These are phyloP conservation scores for Nemania sp. DNA, from an alignment of 2,329 filamentous ascomycete genomes.

Conservation along the genomic window DNA sequence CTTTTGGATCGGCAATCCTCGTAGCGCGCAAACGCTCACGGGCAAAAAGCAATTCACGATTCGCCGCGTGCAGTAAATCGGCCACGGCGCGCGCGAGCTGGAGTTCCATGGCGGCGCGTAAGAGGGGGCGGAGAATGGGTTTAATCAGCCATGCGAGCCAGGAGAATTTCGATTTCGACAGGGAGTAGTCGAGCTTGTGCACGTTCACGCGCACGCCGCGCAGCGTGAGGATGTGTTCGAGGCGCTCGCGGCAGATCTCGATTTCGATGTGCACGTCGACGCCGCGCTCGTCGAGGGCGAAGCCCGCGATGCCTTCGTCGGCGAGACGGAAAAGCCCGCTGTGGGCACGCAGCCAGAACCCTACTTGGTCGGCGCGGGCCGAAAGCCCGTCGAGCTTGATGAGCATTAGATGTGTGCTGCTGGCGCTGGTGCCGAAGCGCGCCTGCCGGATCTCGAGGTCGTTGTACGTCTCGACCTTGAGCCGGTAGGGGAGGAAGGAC, in stretches of 20 bases:
- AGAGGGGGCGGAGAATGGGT: slow-evolving; percentile 77
- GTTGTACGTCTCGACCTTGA: slow-evolving; percentile 82
- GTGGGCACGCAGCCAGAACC: slow-evolving; percentile 85
- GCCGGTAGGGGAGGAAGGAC: slow-evolving; percentile 84
- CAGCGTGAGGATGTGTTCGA: slow-evolving; percentile 82
- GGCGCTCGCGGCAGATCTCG: slow-evolving; percentile 74
- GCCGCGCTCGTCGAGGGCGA: slow-evolving; percentile 82
- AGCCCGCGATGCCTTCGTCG: slow-evolving; percentile 83
- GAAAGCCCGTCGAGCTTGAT: slow-evolving; percentile 83
- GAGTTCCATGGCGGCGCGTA: slow-evolving; percentile 73
- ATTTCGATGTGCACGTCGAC: slow-evolving; percentile 85
- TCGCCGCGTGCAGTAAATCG: slow-evolving; percentile 70
- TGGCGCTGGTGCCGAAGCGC: slow-evolving; percentile 67
- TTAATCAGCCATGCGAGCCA: slow-evolving; percentile 83
- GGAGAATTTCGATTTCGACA: slow-evolving; percentile 74
- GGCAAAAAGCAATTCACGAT: slow-evolving; percentile 85
- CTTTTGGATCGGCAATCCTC: slow-evolving; percentile 77
- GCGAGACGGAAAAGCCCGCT: slow-evolving; percentile 73
- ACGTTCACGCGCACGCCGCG: slow-evolving; percentile 77
- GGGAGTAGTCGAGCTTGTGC: slow-evolving; percentile 81
- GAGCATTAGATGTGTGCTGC: slow-evolving; percentile 70
- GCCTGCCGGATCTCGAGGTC: slow-evolving; percentile 84
- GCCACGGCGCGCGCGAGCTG: slow-evolving; percentile 74
- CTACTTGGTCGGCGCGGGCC: slow-evolving; percentile 81
- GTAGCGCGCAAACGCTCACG: slow-evolving; percentile 85